Conservation (phyloP, 495 filamentous ascomycete genomes). For the Penicillium lagena region DNA sequence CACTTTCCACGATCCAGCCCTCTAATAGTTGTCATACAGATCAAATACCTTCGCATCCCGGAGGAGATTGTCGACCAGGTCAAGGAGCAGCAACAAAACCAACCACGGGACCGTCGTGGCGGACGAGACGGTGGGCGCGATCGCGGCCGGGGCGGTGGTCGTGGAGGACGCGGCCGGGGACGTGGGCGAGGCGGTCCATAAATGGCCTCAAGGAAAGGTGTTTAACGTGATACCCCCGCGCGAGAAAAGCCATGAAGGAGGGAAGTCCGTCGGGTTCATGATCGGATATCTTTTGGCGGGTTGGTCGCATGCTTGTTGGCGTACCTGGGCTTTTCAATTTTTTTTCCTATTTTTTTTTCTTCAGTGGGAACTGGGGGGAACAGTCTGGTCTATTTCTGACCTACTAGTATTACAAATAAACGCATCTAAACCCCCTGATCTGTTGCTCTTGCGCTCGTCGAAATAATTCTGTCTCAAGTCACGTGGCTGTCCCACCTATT, state of each 20-base stretch:
- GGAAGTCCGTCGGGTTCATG: conserved; percentile 6
- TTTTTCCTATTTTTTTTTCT: conserved; percentile 25
- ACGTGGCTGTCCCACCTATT: too few relatives aligned
- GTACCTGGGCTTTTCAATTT: conserved; percentile 21
- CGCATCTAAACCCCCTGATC: conserved; percentile 1
- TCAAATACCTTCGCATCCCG: conserved; percentile 94
- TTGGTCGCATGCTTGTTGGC: conserved; percentile 31
- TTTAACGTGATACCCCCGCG: conserved; percentile 40
- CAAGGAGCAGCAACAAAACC: conserved; percentile 74
- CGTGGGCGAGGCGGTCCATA: conserved; percentile 32
- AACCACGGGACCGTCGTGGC: conserved; percentile 64
- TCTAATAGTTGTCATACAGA: conserved; percentile 45
- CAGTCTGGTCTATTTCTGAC: conserved; percentile 17
- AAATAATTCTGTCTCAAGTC: too few relatives aligned
- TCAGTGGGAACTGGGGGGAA: conserved; percentile 24
- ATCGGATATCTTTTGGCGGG: too few relatives aligned
- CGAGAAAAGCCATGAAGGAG: conserved; percentile 18
- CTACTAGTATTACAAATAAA: conserved; percentile 12
- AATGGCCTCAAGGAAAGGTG: conserved; percentile 16
- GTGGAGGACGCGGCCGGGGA: conserved; percentile 48
- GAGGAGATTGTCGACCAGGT: conserved; percentile 93
- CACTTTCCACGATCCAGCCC: not conserved
- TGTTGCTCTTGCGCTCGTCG: conserved; percentile 1
- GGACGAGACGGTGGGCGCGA: conserved; percentile 57
- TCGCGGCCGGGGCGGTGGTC: conserved; percentile 40